phyloP scores from a whole-genome alignment of 495 filamentous ascomycete genomes.

The Ascodesmis nigricans region DNA sequence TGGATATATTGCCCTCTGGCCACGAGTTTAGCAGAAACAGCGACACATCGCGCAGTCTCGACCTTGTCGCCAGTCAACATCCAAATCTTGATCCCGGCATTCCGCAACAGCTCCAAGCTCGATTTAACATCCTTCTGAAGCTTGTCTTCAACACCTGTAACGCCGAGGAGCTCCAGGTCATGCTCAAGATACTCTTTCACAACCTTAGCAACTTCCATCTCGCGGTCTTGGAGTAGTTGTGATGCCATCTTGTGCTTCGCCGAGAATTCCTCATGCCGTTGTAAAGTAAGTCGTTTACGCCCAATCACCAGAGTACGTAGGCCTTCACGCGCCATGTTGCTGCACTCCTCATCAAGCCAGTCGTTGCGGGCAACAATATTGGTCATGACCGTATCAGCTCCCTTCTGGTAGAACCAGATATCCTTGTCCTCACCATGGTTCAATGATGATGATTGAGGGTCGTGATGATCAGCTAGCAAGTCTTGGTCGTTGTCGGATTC shows the following conservation, averaged over 20 bases:
- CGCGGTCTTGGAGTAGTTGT: constrained; percentile 54
- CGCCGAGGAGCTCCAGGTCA: constrained; percentile 76
- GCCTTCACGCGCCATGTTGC: constrained; percentile 96
- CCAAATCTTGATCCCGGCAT: constrained; percentile 99
- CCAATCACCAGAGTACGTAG: constrained; percentile 87
- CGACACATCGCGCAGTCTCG: constrained; percentile 91
- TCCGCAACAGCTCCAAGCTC: constrained; percentile 78
- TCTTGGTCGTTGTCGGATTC: constrained; percentile 5
- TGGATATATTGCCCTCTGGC: constrained; percentile 87
- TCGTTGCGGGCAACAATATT: constrained; percentile 85
- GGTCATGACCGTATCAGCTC: constrained; percentile 92
- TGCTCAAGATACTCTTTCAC: constrained; percentile 63
- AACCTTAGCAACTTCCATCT: constrained; percentile 56
- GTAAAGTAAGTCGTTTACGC: constrained; percentile 49
- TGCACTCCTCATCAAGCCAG: constrained; percentile 96
- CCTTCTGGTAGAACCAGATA: constrained; percentile 98
- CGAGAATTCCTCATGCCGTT: constrained; percentile 63
- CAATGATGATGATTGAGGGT: constrained; percentile 24
- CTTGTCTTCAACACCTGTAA: constrained; percentile 95
- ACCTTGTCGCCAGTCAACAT: constrained; percentile 99
- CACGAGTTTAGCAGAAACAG: constrained; percentile 85
- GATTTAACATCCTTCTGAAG: constrained; percentile 88
- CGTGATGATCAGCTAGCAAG: constrained; percentile 24
- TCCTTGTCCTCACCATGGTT: constrained; percentile 32
- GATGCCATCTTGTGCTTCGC: constrained; percentile 55